Base-by-base conservation (phyloP, 768 basidiomycete genomes). In the Phaeolepiota aurea region DNA sequence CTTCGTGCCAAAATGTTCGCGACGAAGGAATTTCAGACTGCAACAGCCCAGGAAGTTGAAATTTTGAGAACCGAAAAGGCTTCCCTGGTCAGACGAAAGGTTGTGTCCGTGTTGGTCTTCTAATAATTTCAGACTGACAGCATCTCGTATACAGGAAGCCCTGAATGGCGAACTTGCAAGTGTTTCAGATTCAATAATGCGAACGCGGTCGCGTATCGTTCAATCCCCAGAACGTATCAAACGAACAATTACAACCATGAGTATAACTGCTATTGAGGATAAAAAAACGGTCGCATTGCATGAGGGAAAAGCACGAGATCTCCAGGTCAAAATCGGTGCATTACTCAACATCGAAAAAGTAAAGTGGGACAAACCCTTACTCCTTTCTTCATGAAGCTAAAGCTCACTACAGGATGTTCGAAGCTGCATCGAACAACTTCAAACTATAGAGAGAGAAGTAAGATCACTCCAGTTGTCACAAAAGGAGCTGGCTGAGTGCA, bases 141-240 rank as follows among this genome's bases (percentile, higher is more conserved):
- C n/a, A n/a, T n/a, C n/a, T n/a, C n/a, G n/a, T n/a, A n/a, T 22
- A 5, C 30, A 82, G 79, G 81, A 86, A 64, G 68, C 59, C 43
- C 64, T 86, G 19, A 76, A 75, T 45, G 65, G 65, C 1, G 82
- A 88, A 37, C 69, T 80, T 7, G 64, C 73, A 4, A 67, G 70
- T 32, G 62, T 80, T 16, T 64, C 72, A 31, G 81, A 86, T 42
- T 65, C 69, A 33, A 79, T 87, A 46, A 61, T 64, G 10, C 76
- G 81, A 32, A 79, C 79, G 0, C 71, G 77, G 37, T 66, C 77
- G 20, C 78, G 90, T 19, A 83, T 96, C 46, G 90, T 96, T 2
- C 87, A 91, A 56, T 91, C 88, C 0, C 92, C 92, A 0, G 92
- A 94, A 35, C 75, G 91, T 33, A 84, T 94, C 49, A 86, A 82